These are phyloP conservation scores for Sclerospora graminicola DNA, from an alignment of 352 stramenopile species.

Conservation along the genomic window DNA sequence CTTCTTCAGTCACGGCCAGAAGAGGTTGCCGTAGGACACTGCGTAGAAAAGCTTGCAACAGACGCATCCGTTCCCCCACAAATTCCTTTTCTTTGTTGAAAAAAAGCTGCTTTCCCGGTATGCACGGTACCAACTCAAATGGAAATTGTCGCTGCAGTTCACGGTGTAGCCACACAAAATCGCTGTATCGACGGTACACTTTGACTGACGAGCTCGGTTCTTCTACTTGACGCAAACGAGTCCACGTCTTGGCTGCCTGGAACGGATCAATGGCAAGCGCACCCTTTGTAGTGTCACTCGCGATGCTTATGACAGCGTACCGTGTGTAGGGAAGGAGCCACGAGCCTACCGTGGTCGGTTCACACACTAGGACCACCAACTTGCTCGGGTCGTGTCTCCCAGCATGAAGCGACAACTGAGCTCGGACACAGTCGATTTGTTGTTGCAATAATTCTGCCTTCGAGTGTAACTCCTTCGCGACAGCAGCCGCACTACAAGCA, in stretches of 20 bases:
- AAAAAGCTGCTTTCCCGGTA: conserved; percentile 71
- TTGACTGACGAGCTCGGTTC: conserved; percentile 68
- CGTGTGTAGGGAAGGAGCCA: conserved; percentile 79
- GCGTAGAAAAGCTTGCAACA: conserved; percentile 70
- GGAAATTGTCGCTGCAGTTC: conserved; percentile 58
- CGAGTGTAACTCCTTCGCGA: conserved; percentile 55
- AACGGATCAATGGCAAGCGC: conserved; percentile 45
- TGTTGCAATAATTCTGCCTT: conserved; percentile 63
- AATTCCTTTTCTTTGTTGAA: conserved; percentile 84
- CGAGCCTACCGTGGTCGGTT: conserved; percentile 69
- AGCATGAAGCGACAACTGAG: conserved; percentile 67
- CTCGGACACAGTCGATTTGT: conserved; percentile 65
- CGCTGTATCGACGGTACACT: conserved; percentile 78
- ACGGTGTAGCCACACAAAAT: conserved; percentile 78
- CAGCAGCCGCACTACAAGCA: conserved; percentile 49
- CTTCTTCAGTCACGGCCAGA: conserved; percentile 57
- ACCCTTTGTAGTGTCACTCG: conserved; percentile 35
- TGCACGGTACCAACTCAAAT: conserved; percentile 60
- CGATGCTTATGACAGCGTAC: conserved; percentile 75
- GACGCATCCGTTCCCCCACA: conserved; percentile 73
- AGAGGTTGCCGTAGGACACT: conserved; percentile 57
- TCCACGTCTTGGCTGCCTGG: conserved; percentile 66
- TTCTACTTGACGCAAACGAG: conserved; percentile 56
- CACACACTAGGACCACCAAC: conserved; percentile 72
- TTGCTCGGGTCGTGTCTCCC: conserved; percentile 66